Base-by-base conservation (phyloP, 192 early-diverging fungal species). In the Coemansia sp. region DNA sequence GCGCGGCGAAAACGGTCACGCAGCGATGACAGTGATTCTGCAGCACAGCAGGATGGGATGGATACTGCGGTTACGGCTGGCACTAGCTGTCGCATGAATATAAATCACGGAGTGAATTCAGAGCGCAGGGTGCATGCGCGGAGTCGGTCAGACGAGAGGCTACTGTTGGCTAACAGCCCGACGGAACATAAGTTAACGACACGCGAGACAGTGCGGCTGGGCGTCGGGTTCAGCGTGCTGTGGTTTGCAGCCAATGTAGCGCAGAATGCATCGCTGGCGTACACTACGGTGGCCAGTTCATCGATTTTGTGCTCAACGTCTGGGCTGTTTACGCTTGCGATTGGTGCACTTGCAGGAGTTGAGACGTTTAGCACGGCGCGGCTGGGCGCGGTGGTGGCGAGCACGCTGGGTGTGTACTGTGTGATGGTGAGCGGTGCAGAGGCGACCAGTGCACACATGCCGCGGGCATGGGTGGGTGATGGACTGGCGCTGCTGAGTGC, bases 171-270 rank as follows among this genome's bases (percentile, higher is more conserved):
- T 2, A 50, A 32, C 17, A 3, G 12, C 5, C 2, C 5, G 32
- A 38, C 54, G 27, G 27, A 12, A 8, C 52, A 51, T 12, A 66
- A 52, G 64, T 66, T 82, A 47, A 67, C 68, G 0, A 51, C 65
- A 24, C 57, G 71, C 24, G 83, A 89, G 74, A 85, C 85, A 12
- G 86, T 86, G 0, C 64, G 82, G 60, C 79, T 91, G 41, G 86
- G 89, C 1, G 65, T 88, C 25, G 68, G 67, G 0, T 93, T 93
- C 65, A 91, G 90, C 69, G 69, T 89, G 10, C 72, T 92, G 53
- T 93, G 92, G 92, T 93, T 93, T 82, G 83, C 84, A 24, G 92
- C 90, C 58, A 92, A 92, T 67, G 85, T 86, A 74, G 73, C 85
- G 2, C 88, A 84, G 35, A 93, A 91, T 64, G 83, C 87, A 8